Base-by-base conservation (phyloP, 192 early-diverging fungal species). In the Coemansia sp. region DNA sequence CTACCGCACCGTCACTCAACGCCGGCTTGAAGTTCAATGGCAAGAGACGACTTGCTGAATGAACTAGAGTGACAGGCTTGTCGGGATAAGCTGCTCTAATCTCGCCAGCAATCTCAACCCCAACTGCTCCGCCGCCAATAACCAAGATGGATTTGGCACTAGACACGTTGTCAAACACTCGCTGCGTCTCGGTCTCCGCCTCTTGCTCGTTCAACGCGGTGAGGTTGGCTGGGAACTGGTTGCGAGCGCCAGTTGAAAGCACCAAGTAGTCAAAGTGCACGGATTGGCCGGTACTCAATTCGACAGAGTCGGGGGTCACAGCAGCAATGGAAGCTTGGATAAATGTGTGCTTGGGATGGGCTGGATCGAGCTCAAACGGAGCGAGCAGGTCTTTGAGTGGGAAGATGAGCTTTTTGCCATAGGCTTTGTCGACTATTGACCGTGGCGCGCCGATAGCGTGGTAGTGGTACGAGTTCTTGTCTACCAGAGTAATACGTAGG, bases 91-190 rank as follows among this genome's bases (percentile, higher is more conserved):
- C 65, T 35, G 19, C 55, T 18, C 77, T 79, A 39, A 85, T 77
- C 31, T 85, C 83, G 8, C 80, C 83, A 0, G 78, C 80, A 19
- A 77, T 63, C 46, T 85, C 83, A 0, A 81, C 78, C 1, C 82
- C 82, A n/a, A 73, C 80, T 4, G 81, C 79, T 18, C 88, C 88
- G 5, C 86, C 88, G 2, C 88, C 88, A 41, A 90, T 68, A 26
- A 90, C 66, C 1, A 86, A 51, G 29, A 86, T 60, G 0, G 63
- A 61, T 8, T 72, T 58, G 5, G 84, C 81, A 2, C 54, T 39
- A n/a, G 72, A 60, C 32, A 88, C 60, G n/a, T 65, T 74, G 0
- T 64, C 73, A 8, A 70, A 41, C 27, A 77, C 38, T 15, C 52
- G 39, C 1, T 46, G 17, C 13, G 77, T 22, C 9, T 65, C 55